Conservation (phyloP, 1,284 basidiomycete species). For the Ceratobasidium sp. region DNA sequence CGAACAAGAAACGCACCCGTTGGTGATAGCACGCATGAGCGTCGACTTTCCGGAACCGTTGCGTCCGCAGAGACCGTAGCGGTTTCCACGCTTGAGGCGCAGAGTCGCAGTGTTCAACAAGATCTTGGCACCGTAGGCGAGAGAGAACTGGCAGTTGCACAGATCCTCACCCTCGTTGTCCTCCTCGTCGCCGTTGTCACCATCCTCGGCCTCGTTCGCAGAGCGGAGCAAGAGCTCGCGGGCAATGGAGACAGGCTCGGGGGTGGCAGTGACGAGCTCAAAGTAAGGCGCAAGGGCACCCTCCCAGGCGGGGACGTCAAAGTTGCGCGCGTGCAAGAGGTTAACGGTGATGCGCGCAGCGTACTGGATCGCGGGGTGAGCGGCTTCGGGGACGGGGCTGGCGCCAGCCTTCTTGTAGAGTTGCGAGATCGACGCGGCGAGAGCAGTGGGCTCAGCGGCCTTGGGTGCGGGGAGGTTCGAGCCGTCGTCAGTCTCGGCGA, state of each 20-base stretch:
- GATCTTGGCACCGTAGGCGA: constrained; percentile 99
- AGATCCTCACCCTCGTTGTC: constrained; percentile 98
- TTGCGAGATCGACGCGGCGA: constrained; percentile 74
- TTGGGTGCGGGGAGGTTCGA: constrained; percentile 90
- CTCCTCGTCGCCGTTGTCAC: constrained; percentile 80
- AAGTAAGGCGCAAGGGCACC: constrained; percentile 81
- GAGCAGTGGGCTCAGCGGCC: constrained; percentile 75
- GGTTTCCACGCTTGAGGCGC: constrained; percentile 98
- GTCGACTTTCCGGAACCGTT: constrained; percentile 99
- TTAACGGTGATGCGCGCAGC: constrained; percentile 84
- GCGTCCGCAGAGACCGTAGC: constrained; percentile 98
- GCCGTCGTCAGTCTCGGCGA: constrained; percentile 84
- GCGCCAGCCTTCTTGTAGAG: constrained; percentile 88
- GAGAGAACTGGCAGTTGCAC: constrained; percentile 98
- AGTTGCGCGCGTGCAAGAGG: constrained; percentile 92
- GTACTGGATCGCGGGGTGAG: constrained; percentile 77
- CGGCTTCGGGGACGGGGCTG: constrained; percentile 66
- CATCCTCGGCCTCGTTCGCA: constrained; percentile 82
- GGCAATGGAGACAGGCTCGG: constrained; percentile 77
- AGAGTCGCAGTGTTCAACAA: constrained; percentile 95
- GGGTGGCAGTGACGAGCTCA: constrained; percentile 72
- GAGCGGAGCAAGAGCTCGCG: constrained; percentile 92
- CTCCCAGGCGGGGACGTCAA: constrained; percentile 91
- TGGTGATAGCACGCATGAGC: constrained; percentile 96
- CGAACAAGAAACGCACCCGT: constrained; percentile 62